Base-by-base conservation (phyloP, 208 protist species). In the Vickermania ingenoplastis region DNA sequence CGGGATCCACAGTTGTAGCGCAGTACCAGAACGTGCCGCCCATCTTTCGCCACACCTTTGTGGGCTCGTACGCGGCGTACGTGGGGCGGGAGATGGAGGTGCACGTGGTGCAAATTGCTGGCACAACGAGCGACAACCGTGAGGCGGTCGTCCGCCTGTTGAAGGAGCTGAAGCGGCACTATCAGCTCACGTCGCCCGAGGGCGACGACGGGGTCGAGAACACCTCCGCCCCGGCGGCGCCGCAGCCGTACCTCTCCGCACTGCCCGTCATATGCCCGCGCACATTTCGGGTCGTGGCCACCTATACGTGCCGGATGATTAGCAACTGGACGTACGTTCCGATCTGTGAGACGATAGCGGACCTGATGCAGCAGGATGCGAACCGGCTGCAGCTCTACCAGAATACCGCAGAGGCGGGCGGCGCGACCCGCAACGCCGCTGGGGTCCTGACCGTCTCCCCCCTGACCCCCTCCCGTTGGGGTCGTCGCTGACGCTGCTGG, bases 1-100 rank as follows among this genome's bases (percentile, higher is more conserved):
- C 48, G 22, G 73, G 76, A 7, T 53, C 45, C 49, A 68, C 83
- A 0, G 28, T 92, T 14, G 71, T 92, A 59, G 74, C 69, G 36
- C 85, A 92, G 69, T 57, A 57, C 28, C 65, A 61, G n/a, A 48
- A 64, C 3, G 51, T 81, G n/a, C 63, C 76, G 0, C 66, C 60
- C 1, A 25, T 77, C 1, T 72, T 63, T 59, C 74, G 67, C 5
- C 61, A 70, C 41, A 41, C 63, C 50, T 61, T 28, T 31, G 59
- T 83, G 4, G 36, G 73, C 25, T 67, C 67, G 13, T 87, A 81
- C 55, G 69, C 78, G 62, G 54, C 25, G 3, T 68, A 73, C 30
- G 48, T 74, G 17, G 30, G 22, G 29, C 41, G 60, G 31, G 73
- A 60, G 25, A 55, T 78, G 13, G 68, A 77, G 28, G 69, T 81